phyloP scores from a whole-genome alignment of 306 rosid genomes.

The Cucurbita moschata region DNA sequence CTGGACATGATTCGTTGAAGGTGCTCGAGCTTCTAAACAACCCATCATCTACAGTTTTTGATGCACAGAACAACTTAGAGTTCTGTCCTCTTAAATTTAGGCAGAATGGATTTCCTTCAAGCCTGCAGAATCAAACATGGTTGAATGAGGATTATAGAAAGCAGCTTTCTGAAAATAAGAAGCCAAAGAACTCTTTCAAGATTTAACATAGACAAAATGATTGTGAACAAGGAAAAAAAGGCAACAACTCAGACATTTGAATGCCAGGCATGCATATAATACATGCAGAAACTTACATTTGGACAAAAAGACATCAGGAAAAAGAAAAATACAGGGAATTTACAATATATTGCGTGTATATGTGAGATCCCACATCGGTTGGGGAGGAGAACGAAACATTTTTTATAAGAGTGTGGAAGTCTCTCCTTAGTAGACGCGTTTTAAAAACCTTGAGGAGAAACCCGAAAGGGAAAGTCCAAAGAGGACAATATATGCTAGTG shows the following conservation, averaged over 20 bases:
- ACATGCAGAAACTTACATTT: not conserved
- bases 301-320: not conserved
- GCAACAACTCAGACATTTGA: not conserved
- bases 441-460: too few relatives aligned
- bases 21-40: slow-evolving; percentile 6
- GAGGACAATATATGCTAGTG: too few relatives aligned
- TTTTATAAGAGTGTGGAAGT: too few relatives aligned
- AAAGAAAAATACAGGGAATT: not conserved
- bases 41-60: slow-evolving; percentile 11
- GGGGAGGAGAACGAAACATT: too few relatives aligned
- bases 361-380: too few relatives aligned
- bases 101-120: slow-evolving; percentile 79
- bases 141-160: slow-evolving; percentile 7
- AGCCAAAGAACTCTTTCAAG: not conserved
- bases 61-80: slow-evolving; percentile 36
- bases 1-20: slow-evolving; percentile 14
- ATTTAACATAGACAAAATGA: not conserved
- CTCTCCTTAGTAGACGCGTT: too few relatives aligned
- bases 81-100: slow-evolving; percentile 21
- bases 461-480: too few relatives aligned
- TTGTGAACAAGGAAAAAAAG: not conserved
- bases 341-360: not conserved
- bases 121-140: slow-evolving; percentile 29
- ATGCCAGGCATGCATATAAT: not conserved
- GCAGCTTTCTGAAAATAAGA: not conserved